Percentiles rank a stretch among this genome's conserved stretches.
phyloP scores from a whole-genome alignment of 805 yeast genomes.

The Lipomyces chichibuensis region DNA sequence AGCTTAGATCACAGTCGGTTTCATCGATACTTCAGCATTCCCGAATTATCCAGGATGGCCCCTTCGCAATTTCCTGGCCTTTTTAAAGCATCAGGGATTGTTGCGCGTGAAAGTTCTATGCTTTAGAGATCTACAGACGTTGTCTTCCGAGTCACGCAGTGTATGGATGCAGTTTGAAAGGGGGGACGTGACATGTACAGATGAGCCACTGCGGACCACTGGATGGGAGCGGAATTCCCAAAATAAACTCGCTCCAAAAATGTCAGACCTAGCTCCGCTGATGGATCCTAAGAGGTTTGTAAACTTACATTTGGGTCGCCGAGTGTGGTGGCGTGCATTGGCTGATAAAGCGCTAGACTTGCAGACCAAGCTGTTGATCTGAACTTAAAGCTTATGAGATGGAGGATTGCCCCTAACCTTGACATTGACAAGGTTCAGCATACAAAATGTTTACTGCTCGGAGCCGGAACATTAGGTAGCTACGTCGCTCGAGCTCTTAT shows the following conservation, averaged over 20 bases:
- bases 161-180: conserved; percentile 40
- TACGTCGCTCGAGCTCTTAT: conserved; percentile 82
- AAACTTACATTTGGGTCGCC: not conserved
- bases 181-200: conserved; percentile 10
- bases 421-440: conserved; percentile 65
- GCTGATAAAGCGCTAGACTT: conserved; percentile 45
- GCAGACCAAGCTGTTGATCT: conserved; percentile 93
- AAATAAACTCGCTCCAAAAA: conserved; percentile 70
- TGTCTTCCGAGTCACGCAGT: conserved; percentile 32
- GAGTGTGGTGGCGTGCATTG: not conserved
- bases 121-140: conserved; percentile 43
- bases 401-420: conserved; percentile 88
- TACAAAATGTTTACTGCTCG: conserved; percentile 75
- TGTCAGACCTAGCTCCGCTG: conserved; percentile 78
- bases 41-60: conserved; percentile 54
- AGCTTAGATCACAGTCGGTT: conserved; percentile 42
- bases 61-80: conserved; percentile 60
- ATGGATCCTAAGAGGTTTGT: conserved; percentile 65
- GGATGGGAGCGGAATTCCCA: conserved; percentile 91
- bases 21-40: conserved; percentile 48
- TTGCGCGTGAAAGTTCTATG: conserved; percentile 47
- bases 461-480: conserved; percentile 95
- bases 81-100: conserved; percentile 48
- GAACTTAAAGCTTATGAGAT: conserved; percentile 89
- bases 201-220: conserved; percentile 50